These are phyloP conservation scores for Diospyros lotus DNA, from an alignment of 148 eudicot genomes.

Conservation along the genomic window DNA sequence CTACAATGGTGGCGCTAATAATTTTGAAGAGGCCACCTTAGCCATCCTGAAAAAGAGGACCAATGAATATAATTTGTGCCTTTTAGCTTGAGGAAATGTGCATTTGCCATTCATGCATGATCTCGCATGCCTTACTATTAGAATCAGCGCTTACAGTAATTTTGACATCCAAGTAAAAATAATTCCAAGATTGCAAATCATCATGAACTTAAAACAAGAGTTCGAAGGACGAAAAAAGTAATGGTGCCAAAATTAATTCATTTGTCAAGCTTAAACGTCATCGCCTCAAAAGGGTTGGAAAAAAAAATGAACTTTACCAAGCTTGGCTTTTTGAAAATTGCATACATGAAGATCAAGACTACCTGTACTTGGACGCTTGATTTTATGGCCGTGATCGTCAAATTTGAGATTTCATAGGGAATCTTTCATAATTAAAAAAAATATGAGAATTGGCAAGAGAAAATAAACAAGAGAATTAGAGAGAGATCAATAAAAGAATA, in stretches of 20 bases:
- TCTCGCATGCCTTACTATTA: conserved; percentile 26
- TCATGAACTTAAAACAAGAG: conserved; percentile 22
- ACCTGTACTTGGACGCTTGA: conserved; percentile 36
- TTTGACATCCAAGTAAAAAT: not conserved
- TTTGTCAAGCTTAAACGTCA: not conserved
- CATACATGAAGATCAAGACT: conserved; percentile 30
- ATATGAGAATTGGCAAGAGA: too few species aligned
- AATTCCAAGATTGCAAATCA: not conserved
- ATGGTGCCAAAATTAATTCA: conserved; percentile 3
- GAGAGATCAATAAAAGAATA: too few species aligned
- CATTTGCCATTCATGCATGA: conserved; percentile 41
- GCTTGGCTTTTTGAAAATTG: conserved; percentile 39
- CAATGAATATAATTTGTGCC: too few species aligned
- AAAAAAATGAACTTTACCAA: conserved; percentile 25
- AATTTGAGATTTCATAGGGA: too few species aligned
- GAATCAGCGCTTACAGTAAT: not conserved
- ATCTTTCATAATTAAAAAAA: too few species aligned
- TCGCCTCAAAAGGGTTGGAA: conserved; percentile 11
- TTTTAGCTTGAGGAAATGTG: conserved; percentile 28
- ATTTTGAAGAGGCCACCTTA: conserved; percentile 4
- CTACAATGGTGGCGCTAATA: not conserved
- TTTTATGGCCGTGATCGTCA: conserved; percentile 13
- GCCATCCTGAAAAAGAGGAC: too few species aligned
- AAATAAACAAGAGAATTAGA: too few species aligned
- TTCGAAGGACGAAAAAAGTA: not conserved